phyloP scores from a whole-genome alignment of 2,329 filamentous ascomycete species.

The Trichophyton rubrum region DNA sequence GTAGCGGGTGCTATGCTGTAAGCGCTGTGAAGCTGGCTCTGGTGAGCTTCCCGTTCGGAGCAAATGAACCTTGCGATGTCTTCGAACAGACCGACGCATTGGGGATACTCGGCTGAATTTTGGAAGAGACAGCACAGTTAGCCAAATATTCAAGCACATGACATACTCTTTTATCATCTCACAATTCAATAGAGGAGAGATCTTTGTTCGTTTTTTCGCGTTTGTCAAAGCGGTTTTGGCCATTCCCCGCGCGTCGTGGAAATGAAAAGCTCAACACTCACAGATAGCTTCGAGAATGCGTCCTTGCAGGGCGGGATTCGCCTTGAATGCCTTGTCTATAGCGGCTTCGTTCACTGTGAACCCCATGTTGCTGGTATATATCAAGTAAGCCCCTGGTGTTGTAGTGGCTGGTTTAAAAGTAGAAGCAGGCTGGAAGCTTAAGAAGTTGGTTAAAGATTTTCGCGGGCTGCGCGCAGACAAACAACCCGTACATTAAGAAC shows the following conservation, averaged over 20 bases:
- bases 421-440: not conserved
- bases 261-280: conserved; percentile 17
- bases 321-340: conserved; percentile 32
- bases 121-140: conserved; percentile 1
- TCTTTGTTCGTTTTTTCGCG: not conserved
- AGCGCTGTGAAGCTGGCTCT: conserved; percentile 16
- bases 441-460: conserved; percentile 1
- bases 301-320: conserved; percentile 28
- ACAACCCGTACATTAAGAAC: not conserved
- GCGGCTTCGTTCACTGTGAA: conserved; percentile 21
- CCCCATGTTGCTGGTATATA: conserved; percentile 21
- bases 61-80: conserved; percentile 38
- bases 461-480: not conserved
- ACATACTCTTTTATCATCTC: not conserved
- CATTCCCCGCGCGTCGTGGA: conserved; percentile 3
- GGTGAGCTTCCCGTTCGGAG: conserved; percentile 22
- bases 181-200: not conserved
- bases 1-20: not conserved
- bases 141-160: not conserved
- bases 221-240: conserved; percentile 1
- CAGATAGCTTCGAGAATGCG: conserved; percentile 34
- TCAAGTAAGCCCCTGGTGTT: not conserved
- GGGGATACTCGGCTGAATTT: conserved; percentile 24
- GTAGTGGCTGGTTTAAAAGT: not conserved
- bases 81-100: conserved; percentile 33